These are phyloP conservation scores for Raphanus raphanistrum DNA, from an alignment of 345 rosid species.

Conservation along the genomic window DNA sequence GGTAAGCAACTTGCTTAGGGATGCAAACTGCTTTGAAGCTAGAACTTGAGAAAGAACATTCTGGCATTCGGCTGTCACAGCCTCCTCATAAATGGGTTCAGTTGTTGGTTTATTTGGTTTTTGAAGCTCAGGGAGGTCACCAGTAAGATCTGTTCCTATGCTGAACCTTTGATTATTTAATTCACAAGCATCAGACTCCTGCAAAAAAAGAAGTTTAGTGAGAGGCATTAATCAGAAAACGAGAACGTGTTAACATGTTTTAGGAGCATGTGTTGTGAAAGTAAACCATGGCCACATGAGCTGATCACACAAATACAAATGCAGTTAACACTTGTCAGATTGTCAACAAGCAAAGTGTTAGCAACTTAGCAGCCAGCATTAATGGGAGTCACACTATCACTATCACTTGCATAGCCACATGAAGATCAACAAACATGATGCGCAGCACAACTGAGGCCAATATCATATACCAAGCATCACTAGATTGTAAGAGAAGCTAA, in stretches of 20 bases:
- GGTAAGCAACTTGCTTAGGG: slow-evolving; percentile 63
- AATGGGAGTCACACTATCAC: too few species aligned
- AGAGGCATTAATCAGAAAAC: not conserved
- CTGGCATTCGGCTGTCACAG: slow-evolving; percentile 59
- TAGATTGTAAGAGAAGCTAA: too few species aligned
- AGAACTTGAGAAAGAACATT: slow-evolving; percentile 61
- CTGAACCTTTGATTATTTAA: slow-evolving; percentile 25
- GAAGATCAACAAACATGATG: too few species aligned
- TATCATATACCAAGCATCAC: too few species aligned
- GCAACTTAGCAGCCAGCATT: not conserved
- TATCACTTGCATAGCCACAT: too few species aligned
- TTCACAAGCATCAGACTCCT: slow-evolving; percentile 52
- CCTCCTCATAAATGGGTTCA: slow-evolving; percentile 38
- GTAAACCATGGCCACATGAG: not conserved
- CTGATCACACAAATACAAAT: not conserved
- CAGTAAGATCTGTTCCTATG: slow-evolving; percentile 44
- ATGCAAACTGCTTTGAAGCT: slow-evolving; percentile 70
- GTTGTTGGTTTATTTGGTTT: slow-evolving; percentile 42
- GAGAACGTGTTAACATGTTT: slow-evolving; percentile 5
- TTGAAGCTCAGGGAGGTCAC: slow-evolving; percentile 37
- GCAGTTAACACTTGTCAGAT: slow-evolving; percentile 2
- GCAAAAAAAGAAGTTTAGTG: slow-evolving; percentile 25
- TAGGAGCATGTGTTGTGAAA: slow-evolving; percentile 12
- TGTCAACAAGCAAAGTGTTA: not conserved
- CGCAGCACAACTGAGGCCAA: too few species aligned